A percentile compares a stretch with the other conserved stretches of the same genome.
phyloP scores from a whole-genome alignment of 306 rosid genomes.

The Ceratonia siliqua region DNA sequence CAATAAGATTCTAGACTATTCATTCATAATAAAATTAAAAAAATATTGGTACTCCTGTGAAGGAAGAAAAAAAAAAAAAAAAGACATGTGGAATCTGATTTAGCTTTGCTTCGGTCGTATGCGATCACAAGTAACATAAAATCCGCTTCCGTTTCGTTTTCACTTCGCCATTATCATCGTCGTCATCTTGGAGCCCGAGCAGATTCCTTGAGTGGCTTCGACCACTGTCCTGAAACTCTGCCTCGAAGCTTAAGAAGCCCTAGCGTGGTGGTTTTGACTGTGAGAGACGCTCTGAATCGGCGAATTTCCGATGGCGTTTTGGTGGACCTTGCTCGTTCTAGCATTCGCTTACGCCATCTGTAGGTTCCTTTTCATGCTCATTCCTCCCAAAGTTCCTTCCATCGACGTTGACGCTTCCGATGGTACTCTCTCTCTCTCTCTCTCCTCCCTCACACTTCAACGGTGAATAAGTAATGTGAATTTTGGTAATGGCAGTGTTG shows the following conservation, averaged over 20 bases:
- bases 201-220: slow-evolving; percentile 29
- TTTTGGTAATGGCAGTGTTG: slow-evolving; percentile 61
- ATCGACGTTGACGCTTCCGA: slow-evolving; percentile 88
- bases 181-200: slow-evolving; percentile 9
- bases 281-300: slow-evolving; percentile 22
- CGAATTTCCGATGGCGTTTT: slow-evolving; percentile 60
- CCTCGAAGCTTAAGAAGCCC: slow-evolving; percentile 38
- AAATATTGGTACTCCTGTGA: background rate
- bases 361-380: slow-evolving; percentile 80
- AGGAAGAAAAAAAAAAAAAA: slow-evolving; percentile 16
- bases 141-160: background rate
- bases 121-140: background rate
- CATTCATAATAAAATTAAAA: background rate
- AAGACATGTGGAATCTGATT: slow-evolving; percentile 32
- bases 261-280: slow-evolving; percentile 10
- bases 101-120: background rate
- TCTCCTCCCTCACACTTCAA: background rate
- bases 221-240: slow-evolving; percentile 6
- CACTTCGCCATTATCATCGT: background rate
- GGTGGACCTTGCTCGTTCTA: slow-evolving; percentile 85
- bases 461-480: slow-evolving; percentile 24
- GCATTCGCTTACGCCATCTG: slow-evolving; percentile 79
- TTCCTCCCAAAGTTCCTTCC: slow-evolving; percentile 91
- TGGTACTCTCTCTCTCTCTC: slow-evolving; percentile 48
- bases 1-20: too few species aligned